phyloP scores from a whole-genome alignment of 208 protist species.

The Wallacemonas collosoma region DNA sequence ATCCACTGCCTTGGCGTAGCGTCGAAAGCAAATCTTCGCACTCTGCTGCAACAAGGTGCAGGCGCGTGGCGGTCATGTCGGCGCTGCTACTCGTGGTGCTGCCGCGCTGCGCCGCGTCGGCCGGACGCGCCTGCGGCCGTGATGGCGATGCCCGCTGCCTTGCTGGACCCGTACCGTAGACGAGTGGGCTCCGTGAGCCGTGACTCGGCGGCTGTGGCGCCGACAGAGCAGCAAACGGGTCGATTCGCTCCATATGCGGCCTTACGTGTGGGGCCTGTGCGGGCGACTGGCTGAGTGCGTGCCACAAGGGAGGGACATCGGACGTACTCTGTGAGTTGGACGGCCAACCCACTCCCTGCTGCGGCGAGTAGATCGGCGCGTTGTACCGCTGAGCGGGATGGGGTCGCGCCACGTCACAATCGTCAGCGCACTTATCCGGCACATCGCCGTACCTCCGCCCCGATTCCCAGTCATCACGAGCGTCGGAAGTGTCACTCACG shows the following conservation, averaged over 20 bases:
- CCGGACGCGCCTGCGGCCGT: no score
- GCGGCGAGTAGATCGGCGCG: conserved; percentile 8
- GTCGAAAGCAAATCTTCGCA: conserved; percentile 12
- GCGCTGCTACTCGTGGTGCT: neutral
- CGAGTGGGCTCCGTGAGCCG: neutral
- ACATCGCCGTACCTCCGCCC: no score
- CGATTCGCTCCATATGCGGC: no score
- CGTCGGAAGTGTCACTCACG: neutral
- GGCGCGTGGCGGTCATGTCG: neutral
- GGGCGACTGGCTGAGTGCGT: neutral
- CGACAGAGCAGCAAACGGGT: no score
- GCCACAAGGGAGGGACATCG: neutral
- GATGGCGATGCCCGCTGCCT: no score
- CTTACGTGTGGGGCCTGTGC: neutral
- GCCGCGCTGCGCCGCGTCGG: neutral
- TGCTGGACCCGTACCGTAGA: neutral
- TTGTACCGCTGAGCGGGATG: conserved; percentile 3
- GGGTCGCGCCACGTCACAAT: neutral
- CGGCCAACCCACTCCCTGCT: neutral
- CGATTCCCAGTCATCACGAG: neutral
- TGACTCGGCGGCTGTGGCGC: neutral
- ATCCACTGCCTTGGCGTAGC: conserved; percentile 8
- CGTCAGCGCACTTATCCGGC: no score
- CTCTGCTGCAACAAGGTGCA: conserved; percentile 12
- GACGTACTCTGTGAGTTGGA: neutral